Percentiles rank a stretch among this genome's conserved stretches.
Evolutionary conservation across 1,284 basidiomycete genomes (phyloP).

Genomic region (Ganoderma resinaceum): DNA sequence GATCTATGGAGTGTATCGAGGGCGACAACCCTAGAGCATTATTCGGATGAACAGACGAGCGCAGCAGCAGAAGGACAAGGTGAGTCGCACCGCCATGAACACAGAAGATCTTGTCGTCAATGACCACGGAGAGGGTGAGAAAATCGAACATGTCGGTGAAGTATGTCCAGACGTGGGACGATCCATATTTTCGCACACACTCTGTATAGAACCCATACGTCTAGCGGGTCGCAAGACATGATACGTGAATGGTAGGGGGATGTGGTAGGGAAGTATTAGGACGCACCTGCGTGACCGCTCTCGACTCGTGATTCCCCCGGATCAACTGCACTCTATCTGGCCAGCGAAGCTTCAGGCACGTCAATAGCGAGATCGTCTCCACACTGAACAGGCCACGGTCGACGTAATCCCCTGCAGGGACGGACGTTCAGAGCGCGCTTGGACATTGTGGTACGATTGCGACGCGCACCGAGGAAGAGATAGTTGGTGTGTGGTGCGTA

Average conservation of each 20-base stretch:
- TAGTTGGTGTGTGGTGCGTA: slow-evolving; percentile 98
- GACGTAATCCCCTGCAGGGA: slow-evolving; percentile 85
- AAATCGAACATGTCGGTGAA: slow-evolving; percentile 99
- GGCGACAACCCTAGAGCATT: slow-evolving; percentile 84
- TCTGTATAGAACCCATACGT: slow-evolving; percentile 99
- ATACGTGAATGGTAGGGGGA: slow-evolving; percentile 26
- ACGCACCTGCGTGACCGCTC: slow-evolving; percentile 95
- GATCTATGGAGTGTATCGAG: slow-evolving; percentile 98
- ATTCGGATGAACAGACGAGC: slow-evolving; percentile 18
- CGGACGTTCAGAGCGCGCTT: slow-evolving; percentile 15
- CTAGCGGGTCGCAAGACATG: slow-evolving; percentile 49
- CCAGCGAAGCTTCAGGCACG: slow-evolving; percentile 96
- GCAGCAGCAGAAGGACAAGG: slow-evolving; percentile 9
- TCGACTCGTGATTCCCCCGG: slow-evolving; percentile 96
- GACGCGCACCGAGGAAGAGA: slow-evolving; percentile 86
- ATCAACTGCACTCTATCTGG: slow-evolving; percentile 98
- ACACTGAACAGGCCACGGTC: slow-evolving; percentile 98
- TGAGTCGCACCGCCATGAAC: slow-evolving; percentile 87
- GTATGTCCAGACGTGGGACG: slow-evolving; percentile 97
- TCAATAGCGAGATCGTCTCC: slow-evolving; percentile 97
- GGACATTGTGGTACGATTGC: slow-evolving; percentile 14
- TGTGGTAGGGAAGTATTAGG: slow-evolving; percentile 29
- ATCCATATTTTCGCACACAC: slow-evolving; percentile 97
- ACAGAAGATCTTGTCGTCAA: slow-evolving; percentile 99
- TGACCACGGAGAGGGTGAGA: slow-evolving; percentile 95